Percentiles rank a stretch among this genome's conserved stretches.
phyloP scores from a whole-genome alignment of 768 basidiomycete species.

The Hebeloma cylindrosporum region DNA sequence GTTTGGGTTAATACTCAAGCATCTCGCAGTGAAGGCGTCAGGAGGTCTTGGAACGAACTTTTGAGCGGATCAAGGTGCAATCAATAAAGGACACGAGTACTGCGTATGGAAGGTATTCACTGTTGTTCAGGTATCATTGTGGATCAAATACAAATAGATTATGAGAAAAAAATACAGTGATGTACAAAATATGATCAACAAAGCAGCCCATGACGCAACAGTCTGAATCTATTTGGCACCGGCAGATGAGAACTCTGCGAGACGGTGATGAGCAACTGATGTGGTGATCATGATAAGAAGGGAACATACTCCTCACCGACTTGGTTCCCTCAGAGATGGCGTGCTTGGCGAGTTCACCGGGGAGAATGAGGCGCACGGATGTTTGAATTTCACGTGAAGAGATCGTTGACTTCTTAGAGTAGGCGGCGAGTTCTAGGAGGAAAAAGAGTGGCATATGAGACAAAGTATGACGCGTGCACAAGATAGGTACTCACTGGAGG shows the following conservation, averaged over 20 bases:
- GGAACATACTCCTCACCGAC: conserved; percentile 51
- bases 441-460: conserved; percentile 7
- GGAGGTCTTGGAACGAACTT: too few relatives aligned
- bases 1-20: too few relatives aligned
- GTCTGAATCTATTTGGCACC: conserved; percentile 48
- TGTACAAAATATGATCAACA: conserved; percentile 23
- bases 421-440: conserved; percentile 82
- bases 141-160: conserved; percentile 21
- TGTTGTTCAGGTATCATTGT: too few relatives aligned
- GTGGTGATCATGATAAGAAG: not conserved
- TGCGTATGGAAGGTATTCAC: too few relatives aligned
- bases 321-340: conserved; percentile 92
- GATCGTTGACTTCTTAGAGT: conserved; percentile 99
- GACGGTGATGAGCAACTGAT: conserved; percentile 9
- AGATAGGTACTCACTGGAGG: conserved; percentile 63
- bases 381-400: conserved; percentile 99
- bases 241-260: conserved; percentile 57
- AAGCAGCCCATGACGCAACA: conserved; percentile 5
- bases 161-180: conserved; percentile 27
- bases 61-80: too few relatives aligned
- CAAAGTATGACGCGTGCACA: not conserved
- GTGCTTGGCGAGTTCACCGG: conserved; percentile 97
- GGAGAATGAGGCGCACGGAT: conserved; percentile 90
- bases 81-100: too few relatives aligned
- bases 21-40: too few relatives aligned